Evolutionary conservation across 1,284 basidiomycete species (phyloP).

Genomic region (Moesziomyces sp.): DNA sequence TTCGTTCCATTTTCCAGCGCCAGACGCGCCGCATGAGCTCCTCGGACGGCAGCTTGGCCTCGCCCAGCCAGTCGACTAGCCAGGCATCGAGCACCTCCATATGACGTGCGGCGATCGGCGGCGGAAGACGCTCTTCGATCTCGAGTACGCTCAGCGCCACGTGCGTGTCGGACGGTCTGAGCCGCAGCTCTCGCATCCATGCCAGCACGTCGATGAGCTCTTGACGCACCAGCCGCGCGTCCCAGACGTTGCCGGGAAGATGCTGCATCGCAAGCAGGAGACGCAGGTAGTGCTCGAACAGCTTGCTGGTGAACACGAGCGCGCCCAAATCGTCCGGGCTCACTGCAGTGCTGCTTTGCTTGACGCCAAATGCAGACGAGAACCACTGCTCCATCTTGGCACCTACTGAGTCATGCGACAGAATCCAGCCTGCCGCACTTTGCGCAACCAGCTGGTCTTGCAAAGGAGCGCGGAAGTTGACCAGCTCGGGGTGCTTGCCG

Average conservation of each 20-base stretch:
- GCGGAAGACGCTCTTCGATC: constrained; percentile 35
- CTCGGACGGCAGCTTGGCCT: constrained; percentile 10
- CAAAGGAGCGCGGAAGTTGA: constrained; percentile 18
- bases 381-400: constrained; percentile 33
- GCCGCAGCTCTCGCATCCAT: constrained; percentile 35
- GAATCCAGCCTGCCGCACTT: constrained; percentile 25
- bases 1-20: constrained; percentile 39
- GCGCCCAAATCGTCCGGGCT: constrained; percentile 2
- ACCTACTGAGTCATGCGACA: constrained; percentile 25
- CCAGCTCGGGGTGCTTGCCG: constrained; percentile 33
- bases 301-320: constrained; percentile 23
- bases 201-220: constrained; percentile 32
- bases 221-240: background rate
- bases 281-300: constrained; percentile 41
- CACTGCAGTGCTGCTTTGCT: background rate
- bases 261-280: constrained; percentile 30
- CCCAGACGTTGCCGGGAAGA: constrained; percentile 9
- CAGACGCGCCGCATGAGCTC: constrained; percentile 26
- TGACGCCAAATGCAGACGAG: constrained; percentile 18
- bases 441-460: constrained; percentile 10
- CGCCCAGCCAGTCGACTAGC: constrained; percentile 30
- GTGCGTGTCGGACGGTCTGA: constrained; percentile 18
- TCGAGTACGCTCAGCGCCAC: constrained; percentile 36
- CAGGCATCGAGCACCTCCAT: constrained; percentile 31
- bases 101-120: constrained; percentile 25